Conservation (phyloP, 2,329 filamentous ascomycete genomes). For the Teratosphaeria nubilosa region DNA sequence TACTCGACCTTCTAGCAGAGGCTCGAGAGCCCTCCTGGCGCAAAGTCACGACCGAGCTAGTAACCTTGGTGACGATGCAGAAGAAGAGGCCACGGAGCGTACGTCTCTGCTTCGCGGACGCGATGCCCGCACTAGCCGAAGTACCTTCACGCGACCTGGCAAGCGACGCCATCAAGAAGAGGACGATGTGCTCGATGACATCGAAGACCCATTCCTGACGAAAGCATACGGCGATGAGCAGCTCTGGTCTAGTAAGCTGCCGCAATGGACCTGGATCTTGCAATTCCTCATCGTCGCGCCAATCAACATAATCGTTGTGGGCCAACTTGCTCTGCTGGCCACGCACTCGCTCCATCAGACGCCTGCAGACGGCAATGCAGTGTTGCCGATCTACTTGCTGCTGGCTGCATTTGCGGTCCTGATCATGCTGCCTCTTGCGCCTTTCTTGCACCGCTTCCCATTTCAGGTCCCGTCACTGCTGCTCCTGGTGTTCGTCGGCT, state of each 20-base stretch:
- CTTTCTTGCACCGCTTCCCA: constrained; percentile 78
- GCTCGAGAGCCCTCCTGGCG: constrained; percentile 16
- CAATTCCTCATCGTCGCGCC: constrained; percentile 76
- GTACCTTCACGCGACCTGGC: constrained; percentile 47
- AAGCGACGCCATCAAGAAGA: constrained; percentile 29
- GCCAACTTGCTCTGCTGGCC: constrained; percentile 63
- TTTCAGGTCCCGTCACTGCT: constrained; percentile 73
- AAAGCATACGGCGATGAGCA: constrained; percentile 62
- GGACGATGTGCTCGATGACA: constrained; percentile 21
- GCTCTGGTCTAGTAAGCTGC: constrained; percentile 69
- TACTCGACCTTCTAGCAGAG: constrained; percentile 17
- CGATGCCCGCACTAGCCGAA: constrained; percentile 24
- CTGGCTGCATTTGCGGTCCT: constrained; percentile 60
- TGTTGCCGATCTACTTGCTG: constrained; percentile 61
- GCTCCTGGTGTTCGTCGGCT: constrained; percentile 60
- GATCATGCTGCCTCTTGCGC: constrained; percentile 64
- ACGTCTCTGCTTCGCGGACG: constrained; percentile 46
- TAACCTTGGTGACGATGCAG: constrained; percentile 19
- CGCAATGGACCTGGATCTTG: constrained; percentile 76
- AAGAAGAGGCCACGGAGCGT: constrained; percentile 42
- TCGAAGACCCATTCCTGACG: constrained; percentile 18
- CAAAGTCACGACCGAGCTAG: constrained; percentile 5
- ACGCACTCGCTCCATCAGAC: constrained; percentile 70
- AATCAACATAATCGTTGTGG: constrained; percentile 64
- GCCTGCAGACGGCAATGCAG: constrained; percentile 67